These are phyloP conservation scores for Myochromella boudieri DNA, from an alignment of 768 basidiomycete species.

Conservation along the genomic window DNA sequence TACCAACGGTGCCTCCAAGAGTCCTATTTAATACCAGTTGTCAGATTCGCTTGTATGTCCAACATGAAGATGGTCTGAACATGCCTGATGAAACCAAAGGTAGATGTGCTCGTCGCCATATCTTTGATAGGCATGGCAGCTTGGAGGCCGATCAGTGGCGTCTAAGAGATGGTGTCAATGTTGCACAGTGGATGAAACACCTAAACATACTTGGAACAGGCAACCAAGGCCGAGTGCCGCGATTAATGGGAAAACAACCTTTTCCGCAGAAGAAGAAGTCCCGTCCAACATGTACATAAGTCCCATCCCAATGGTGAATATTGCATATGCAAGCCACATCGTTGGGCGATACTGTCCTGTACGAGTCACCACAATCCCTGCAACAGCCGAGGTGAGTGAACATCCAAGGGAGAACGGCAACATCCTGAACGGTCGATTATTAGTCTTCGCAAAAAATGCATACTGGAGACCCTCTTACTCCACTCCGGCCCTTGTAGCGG, in stretches of 20 bases:
- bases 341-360: constrained; percentile 58
- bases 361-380: constrained; percentile 58
- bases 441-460: not conserved
- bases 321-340: constrained; percentile 60
- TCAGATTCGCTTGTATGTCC: constrained; percentile 7
- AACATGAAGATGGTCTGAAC: constrained; percentile 9
- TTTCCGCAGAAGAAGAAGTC: constrained; percentile 53
- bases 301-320: constrained; percentile 66
- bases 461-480: constrained; percentile 38
- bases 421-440: constrained; percentile 47
- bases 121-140: constrained; percentile 87
- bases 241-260: constrained; percentile 65
- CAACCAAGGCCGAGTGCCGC: constrained; percentile 65
- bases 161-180: constrained; percentile 31
- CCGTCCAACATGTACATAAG: constrained; percentile 71
- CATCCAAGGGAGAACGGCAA: constrained; percentile 68
- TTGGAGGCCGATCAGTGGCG: constrained; percentile 72
- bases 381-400: constrained; percentile 50
- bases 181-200: not conserved
- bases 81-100: constrained; percentile 70
- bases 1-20: constrained; percentile 75
- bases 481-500: constrained; percentile 69
- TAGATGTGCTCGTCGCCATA: constrained; percentile 79
- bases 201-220: constrained; percentile 52
- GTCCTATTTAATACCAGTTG: constrained; percentile 37